Conservation (phyloP, 768 basidiomycete genomes). For the Sporobolomyces pararoseus region DNA sequence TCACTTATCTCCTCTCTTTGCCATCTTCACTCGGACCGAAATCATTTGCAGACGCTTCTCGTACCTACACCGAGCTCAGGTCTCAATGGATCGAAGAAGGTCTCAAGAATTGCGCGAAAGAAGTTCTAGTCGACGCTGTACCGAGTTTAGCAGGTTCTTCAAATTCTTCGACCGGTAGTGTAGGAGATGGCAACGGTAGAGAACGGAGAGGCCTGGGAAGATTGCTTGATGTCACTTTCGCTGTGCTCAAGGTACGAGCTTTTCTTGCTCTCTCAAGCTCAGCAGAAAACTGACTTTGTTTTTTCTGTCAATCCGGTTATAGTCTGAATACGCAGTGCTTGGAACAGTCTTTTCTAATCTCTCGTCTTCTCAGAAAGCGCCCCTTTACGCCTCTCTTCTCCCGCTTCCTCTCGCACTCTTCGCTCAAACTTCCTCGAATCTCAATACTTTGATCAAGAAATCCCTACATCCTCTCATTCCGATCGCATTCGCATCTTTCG, state of each 20-base stretch:
- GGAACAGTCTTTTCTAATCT: constrained; percentile 38
- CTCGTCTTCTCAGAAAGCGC: background rate
- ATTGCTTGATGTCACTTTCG: constrained; percentile 43
- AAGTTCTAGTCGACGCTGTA: constrained; percentile 39
- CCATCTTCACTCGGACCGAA: constrained; percentile 25
- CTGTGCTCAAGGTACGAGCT: constrained; percentile 39
- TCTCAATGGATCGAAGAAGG: constrained; percentile 38
- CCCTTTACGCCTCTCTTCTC: constrained; percentile 37
- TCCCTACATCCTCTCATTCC: constrained; percentile 36
- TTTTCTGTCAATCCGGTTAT: no score
- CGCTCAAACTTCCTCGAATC: constrained; percentile 23
- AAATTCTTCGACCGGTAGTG: background rate
- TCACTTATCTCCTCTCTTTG: constrained; percentile 37
- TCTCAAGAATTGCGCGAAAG: constrained; percentile 32
- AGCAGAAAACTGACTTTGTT: no score
- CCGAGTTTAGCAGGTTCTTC: constrained; percentile 2
- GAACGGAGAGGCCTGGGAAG: constrained; percentile 35
- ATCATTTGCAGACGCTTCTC: constrained; percentile 20
- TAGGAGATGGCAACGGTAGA: background rate
- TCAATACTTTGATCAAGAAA: constrained; percentile 43
- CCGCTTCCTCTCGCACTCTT: constrained; percentile 39
- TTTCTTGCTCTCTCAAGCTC: background rate
- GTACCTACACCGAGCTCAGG: constrained; percentile 33
- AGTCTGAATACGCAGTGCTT: constrained; percentile 43
- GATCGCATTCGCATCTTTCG: constrained; percentile 42